Evolutionary conservation across 441 rosid species (phyloP).

Genomic region (Adansonia gregorii): DNA sequence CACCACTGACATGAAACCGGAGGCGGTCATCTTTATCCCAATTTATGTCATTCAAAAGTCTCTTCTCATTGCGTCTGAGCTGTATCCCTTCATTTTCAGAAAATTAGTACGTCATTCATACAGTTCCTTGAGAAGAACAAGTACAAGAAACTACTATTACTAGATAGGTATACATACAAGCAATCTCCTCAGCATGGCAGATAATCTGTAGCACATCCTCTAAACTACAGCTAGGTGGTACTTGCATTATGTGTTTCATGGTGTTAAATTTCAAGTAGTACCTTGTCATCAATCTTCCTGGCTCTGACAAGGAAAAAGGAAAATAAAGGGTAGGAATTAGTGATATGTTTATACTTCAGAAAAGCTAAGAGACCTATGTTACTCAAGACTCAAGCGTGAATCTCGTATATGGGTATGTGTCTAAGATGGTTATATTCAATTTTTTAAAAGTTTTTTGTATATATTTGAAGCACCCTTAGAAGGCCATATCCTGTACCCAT

Average conservation of each 20-base stretch:
- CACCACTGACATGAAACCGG: slow-evolving; percentile 81
- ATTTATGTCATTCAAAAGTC: slow-evolving; percentile 84
- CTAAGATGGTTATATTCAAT: too few species aligned
- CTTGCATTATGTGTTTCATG: slow-evolving; percentile 86
- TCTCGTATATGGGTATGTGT: too few species aligned
- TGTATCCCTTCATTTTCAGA: slow-evolving; percentile 85
- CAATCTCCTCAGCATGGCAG: slow-evolving; percentile 89
- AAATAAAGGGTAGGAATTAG: slow-evolving; percentile 20
- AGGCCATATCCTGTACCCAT: too few species aligned
- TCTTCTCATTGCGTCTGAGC: slow-evolving; percentile 95
- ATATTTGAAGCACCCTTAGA: too few species aligned
- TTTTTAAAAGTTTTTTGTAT: too few species aligned
- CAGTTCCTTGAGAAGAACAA: slow-evolving; percentile 16
- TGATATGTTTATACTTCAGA: slow-evolving; percentile 22
- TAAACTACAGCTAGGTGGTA: slow-evolving; percentile 67
- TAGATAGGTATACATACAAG: slow-evolving; percentile 62
- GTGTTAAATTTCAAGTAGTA: slow-evolving; percentile 88
- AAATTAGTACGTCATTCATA: slow-evolving; percentile 27
- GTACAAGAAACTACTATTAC: slow-evolving; percentile 6
- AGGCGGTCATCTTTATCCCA: slow-evolving; percentile 80
- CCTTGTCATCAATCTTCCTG: slow-evolving; percentile 96
- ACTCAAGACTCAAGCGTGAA: too few species aligned
- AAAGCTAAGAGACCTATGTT: slow-evolving; percentile 16
- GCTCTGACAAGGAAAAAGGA: slow-evolving; percentile 53
- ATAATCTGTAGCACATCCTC: slow-evolving; percentile 78